A percentile compares a stretch with the other conserved stretches of the same genome.
phyloP scores from a whole-genome alignment of 192 early-diverging fungal genomes.

The Nowakowskiella sp. region DNA sequence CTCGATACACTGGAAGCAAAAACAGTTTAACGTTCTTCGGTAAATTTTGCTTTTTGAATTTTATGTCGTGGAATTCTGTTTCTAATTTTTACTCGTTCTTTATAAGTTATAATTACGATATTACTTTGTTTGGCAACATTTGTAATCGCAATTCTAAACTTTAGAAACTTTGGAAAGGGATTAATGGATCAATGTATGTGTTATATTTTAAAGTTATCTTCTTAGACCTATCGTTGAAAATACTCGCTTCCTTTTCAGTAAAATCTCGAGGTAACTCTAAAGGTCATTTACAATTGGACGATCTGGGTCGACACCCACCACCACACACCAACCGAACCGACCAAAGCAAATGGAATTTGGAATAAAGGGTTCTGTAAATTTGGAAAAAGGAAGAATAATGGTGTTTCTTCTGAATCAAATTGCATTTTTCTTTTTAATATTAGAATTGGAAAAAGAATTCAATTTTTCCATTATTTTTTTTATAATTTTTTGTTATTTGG shows the following conservation, averaged over 20 bases:
- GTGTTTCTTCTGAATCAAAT: too few relatives aligned
- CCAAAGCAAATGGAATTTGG: too few relatives aligned
- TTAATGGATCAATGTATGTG: slow-evolving; percentile 51
- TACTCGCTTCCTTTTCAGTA: neutral
- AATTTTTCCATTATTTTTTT: too few relatives aligned
- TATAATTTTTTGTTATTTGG: too few relatives aligned
- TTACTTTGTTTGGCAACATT: slow-evolving; percentile 42
- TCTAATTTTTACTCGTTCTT: slow-evolving; percentile 15
- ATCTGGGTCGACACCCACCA: neutral
- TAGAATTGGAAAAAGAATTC: too few relatives aligned
- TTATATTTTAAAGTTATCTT: neutral
- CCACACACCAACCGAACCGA: neutral
- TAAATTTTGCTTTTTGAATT: slow-evolving; percentile 25
- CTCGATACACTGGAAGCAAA: slow-evolving; percentile 39
- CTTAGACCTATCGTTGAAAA: neutral
- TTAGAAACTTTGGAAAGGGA: slow-evolving; percentile 57
- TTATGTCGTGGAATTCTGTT: slow-evolving; percentile 6
- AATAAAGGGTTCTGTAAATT: too few relatives aligned
- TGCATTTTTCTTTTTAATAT: too few relatives aligned
- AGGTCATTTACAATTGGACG: neutral
- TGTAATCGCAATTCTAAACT: slow-evolving; percentile 47
- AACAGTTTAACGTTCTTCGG: slow-evolving; percentile 67
- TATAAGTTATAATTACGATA: slow-evolving; percentile 33
- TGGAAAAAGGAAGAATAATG: too few relatives aligned
- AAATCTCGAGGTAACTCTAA: neutral